These are phyloP conservation scores for Candida succiphila DNA, from an alignment of 805 yeast species.

Conservation along the genomic window DNA sequence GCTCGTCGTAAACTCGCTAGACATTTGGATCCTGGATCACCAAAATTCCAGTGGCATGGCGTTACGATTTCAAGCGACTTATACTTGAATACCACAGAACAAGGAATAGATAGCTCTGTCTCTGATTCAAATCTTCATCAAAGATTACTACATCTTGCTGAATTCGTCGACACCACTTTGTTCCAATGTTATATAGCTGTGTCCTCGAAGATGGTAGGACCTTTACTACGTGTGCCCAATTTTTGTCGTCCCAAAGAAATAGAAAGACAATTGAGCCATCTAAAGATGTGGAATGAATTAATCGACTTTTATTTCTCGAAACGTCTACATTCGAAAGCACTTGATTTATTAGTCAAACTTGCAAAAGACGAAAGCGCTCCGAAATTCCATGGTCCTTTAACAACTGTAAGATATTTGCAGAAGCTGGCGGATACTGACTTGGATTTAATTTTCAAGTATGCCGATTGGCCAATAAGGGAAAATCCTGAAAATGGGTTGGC, in stretches of 20 bases:
- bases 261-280: slow-evolving; percentile 35
- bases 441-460: slow-evolving; percentile 46
- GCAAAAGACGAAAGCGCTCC: slow-evolving; percentile 14
- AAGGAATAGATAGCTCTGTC: not conserved
- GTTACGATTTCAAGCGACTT: slow-evolving; percentile 30
- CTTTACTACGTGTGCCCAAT: slow-evolving; percentile 70
- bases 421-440: slow-evolving; percentile 39
- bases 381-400: slow-evolving; percentile 27
- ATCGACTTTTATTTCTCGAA: slow-evolving; percentile 70
- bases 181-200: slow-evolving; percentile 66
- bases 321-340: slow-evolving; percentile 52
- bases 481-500: slow-evolving; percentile 27
- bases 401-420: slow-evolving; percentile 48
- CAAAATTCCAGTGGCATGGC: slow-evolving; percentile 35
- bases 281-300: slow-evolving; percentile 51
- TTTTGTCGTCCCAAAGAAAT: slow-evolving; percentile 61
- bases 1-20: slow-evolving; percentile 37
- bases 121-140: slow-evolving; percentile 4
- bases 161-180: slow-evolving; percentile 63
- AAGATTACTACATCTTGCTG: slow-evolving; percentile 27
- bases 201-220: slow-evolving; percentile 68
- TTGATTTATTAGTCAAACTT: slow-evolving; percentile 42
- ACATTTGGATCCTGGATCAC: slow-evolving; percentile 26
- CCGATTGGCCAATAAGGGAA: slow-evolving; percentile 38
- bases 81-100: slow-evolving; percentile 17